phyloP scores from a whole-genome alignment of 1,284 basidiomycete genomes.

The Schizophyllum commune region DNA sequence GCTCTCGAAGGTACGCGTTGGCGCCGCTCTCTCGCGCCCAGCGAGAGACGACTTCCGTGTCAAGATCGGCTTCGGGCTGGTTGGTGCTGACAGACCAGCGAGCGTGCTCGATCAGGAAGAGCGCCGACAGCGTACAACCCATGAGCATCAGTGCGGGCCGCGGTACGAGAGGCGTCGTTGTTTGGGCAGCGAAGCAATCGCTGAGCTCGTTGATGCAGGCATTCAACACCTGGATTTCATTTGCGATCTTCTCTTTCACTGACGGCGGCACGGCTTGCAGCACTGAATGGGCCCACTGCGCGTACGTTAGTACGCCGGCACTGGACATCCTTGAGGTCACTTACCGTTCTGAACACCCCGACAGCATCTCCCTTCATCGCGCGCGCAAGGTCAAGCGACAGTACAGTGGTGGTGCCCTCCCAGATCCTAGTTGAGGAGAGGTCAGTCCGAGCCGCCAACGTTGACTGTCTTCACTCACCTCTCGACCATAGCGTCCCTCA shows the following conservation, averaged over 20 bases:
- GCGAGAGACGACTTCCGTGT: conserved; percentile 45
- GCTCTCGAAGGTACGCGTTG: conserved; percentile 30
- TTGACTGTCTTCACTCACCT: conserved; percentile 1
- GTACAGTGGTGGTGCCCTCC: conserved; percentile 70
- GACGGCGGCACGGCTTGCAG: conserved; percentile 25
- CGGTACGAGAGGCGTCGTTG: conserved; percentile 38
- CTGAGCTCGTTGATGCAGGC: conserved; percentile 29
- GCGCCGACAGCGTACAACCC: conserved; percentile 41
- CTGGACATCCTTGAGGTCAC: no score
- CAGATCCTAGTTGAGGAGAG: conserved; percentile 65
- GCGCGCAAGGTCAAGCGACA: conserved; percentile 60
- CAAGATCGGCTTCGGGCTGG: conserved; percentile 27
- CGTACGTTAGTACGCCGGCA: conserved; percentile 2
- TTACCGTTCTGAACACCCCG: conserved; percentile 9
- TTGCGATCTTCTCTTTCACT: conserved; percentile 10
- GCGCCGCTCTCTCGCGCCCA: conserved; percentile 53
- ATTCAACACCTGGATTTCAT: conserved; percentile 22
- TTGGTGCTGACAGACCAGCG: conserved; percentile 40
- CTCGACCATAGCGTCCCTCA: conserved; percentile 7
- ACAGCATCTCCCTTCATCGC: conserved; percentile 32
- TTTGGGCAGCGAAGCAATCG: conserved; percentile 25
- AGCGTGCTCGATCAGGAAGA: conserved; percentile 59
- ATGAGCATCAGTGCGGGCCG: conserved; percentile 51
- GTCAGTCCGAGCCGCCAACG: conserved; percentile 31
- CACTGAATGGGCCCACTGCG: conserved; percentile 46